phyloP scores from a whole-genome alignment of 148 eudicot genomes.

The Heliosperma pusillum region DNA sequence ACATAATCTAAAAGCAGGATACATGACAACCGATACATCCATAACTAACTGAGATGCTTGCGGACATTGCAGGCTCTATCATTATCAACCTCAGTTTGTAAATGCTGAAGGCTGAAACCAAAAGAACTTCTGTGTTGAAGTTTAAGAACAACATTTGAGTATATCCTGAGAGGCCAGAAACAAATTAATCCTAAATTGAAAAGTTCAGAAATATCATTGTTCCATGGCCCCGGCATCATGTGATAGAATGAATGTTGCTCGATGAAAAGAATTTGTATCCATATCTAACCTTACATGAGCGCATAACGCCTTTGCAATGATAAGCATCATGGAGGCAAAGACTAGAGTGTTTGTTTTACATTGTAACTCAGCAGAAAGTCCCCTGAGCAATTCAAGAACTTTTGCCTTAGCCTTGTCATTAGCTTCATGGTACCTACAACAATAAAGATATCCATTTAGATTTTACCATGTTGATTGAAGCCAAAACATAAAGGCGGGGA shows the following conservation, averaged over 20 bases:
- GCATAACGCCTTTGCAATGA: conserved; percentile 91
- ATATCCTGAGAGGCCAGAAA: too few relatives aligned
- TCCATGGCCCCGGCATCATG: neutral
- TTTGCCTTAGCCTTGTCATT: conserved; percentile 66
- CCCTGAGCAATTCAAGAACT: conserved; percentile 78
- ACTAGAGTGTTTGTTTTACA: conserved; percentile 73
- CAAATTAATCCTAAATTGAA: too few relatives aligned
- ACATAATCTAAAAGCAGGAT: neutral
- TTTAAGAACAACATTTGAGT: too few relatives aligned
- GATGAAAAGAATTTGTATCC: conserved; percentile 11
- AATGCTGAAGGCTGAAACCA: too few relatives aligned
- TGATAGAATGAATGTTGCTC: neutral
- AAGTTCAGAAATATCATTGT: too few relatives aligned
- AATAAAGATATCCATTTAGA: conserved; percentile 3
- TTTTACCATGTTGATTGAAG: conserved; percentile 3
- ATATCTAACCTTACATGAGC: conserved; percentile 81
- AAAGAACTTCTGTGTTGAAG: too few relatives aligned
- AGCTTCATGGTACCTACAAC: conserved; percentile 81
- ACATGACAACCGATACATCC: neutral
- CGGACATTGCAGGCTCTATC: too few relatives aligned
- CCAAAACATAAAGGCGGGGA: neutral
- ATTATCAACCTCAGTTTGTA: too few relatives aligned
- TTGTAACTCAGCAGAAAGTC: conserved; percentile 73
- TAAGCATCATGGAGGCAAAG: conserved; percentile 86
- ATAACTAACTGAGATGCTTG: too few relatives aligned